These are phyloP conservation scores for Echria macrotheca DNA, from an alignment of 495 filamentous ascomycete species.

Conservation along the genomic window DNA sequence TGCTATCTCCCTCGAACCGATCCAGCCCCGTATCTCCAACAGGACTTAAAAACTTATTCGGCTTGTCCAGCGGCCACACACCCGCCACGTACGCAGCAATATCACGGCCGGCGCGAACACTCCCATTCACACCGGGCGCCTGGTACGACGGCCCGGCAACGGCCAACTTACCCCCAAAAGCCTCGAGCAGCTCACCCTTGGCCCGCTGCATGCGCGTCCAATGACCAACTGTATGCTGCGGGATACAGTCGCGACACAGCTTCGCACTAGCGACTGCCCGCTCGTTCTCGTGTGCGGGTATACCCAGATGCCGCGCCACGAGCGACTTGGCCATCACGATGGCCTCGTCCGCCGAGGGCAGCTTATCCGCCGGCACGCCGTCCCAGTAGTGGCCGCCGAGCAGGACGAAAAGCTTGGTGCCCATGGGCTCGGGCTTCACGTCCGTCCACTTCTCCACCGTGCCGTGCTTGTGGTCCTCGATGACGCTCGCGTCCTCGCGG, in stretches of 20 bases:
- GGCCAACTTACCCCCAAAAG: constrained; percentile 59
- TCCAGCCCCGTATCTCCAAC: constrained; percentile 35
- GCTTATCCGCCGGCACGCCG: constrained; percentile 39
- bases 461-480: constrained; percentile 22
- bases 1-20: constrained; percentile 13
- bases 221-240: constrained; percentile 83
- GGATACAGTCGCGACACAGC: constrained; percentile 75
- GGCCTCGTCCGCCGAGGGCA: constrained; percentile 58
- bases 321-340: constrained; percentile 60
- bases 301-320: constrained; percentile 66
- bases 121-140: constrained; percentile 31
- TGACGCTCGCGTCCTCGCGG: constrained; percentile 27
- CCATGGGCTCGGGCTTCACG: constrained; percentile 48
- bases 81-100: constrained; percentile 26
- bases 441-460: constrained; percentile 9
- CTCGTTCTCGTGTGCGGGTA: constrained; percentile 42
- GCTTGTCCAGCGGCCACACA: too few species aligned
- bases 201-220: constrained; percentile 53
- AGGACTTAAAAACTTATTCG: too few species aligned
- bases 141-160: constrained; percentile 78
- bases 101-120: constrained; percentile 38
- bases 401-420: constrained; percentile 93
- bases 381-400: constrained; percentile 93
- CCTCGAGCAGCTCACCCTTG: constrained; percentile 46
- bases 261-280: constrained; percentile 52